Evolutionary conservation across 371 early-diverging fungal genomes (phyloP), one percentile per base, ranked within the genome.

Genomic region (Funneliformis caledonium): DNA sequence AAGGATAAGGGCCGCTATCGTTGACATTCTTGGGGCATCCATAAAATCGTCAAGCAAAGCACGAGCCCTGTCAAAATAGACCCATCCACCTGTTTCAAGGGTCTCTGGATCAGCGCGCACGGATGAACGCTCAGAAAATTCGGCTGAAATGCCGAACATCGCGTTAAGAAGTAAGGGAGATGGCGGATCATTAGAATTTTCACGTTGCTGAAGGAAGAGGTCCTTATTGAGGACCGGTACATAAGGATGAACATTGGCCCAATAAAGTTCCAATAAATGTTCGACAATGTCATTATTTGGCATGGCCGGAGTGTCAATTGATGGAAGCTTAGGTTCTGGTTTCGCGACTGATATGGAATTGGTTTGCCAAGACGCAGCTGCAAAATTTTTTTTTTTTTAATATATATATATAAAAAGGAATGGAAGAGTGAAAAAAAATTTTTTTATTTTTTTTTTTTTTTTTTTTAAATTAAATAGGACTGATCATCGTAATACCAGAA

Each of bases 21-120:
- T 79, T 6, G 80, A 79, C 70, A 70, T 70, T 45, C 80, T 67
- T 8, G 79, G 79, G 1, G 68, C 67, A 70, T 69, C 69, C 59
- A 79, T 59, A 26, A 79, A 79, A 42, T n/a, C 12, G 70, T 72
- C 80, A 31, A 79, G 59, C 2, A 79, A 12, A 68, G n/a, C 14
- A 22, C 61, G 22, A n/a, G 70, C 80, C 11, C 70, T 68, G 16
- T 79, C 43, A n/a, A 69, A 79, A 72, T 67, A 72, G 4, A 61
- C 4, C 76, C 62, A 76, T 1, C 64, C 76, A 26, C 47, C 62
- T 16, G 37, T 61, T 50, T 72, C 72, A 72, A 50, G 47, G 6
- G 72, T 48, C 50, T 72, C 72, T 22, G 72, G 31, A 22, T 64
- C 62, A 1, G 16, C 3, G 2, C 50, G n/a, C 26, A 61, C 65